These are phyloP conservation scores for Cronartium quercuum DNA, from an alignment of 1,284 basidiomycete genomes.

Conservation along the genomic window DNA sequence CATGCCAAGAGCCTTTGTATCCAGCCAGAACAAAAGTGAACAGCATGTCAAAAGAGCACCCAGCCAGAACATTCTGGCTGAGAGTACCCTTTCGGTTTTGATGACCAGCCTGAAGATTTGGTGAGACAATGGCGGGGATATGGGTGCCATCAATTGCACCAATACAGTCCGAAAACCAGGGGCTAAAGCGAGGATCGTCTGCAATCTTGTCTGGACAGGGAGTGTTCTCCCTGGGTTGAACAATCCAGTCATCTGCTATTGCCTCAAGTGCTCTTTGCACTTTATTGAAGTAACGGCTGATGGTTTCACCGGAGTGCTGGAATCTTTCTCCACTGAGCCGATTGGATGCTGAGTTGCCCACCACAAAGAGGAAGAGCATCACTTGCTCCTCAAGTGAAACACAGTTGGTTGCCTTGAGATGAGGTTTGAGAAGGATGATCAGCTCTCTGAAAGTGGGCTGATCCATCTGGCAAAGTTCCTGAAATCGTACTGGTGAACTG, in stretches of 20 bases:
- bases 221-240: not conserved
- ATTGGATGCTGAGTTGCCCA: not conserved
- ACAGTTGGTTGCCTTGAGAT: too few species aligned
- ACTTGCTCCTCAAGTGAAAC: too few species aligned
- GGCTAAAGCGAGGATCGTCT: conserved; percentile 1
- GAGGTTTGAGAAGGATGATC: too few species aligned
- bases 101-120: conserved; percentile 41
- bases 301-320: not conserved
- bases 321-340: not conserved
- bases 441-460: too few species aligned
- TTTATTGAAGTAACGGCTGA: not conserved
- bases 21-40: conserved; percentile 49
- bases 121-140: conserved; percentile 43
- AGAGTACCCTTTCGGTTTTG: conserved; percentile 46
- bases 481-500: too few species aligned
- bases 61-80: conserved; percentile 48
- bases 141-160: conserved; percentile 49
- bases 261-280: not conserved
- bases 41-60: conserved; percentile 45
- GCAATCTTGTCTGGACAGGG: not conserved
- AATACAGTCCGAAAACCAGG: conserved; percentile 47
- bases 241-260: not conserved
- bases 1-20: conserved; percentile 51
- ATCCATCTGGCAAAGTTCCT: too few species aligned
- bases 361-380: too few species aligned